Evolutionary conservation across 768 basidiomycete genomes (phyloP).

Genomic region (Amanita exitialis): DNA sequence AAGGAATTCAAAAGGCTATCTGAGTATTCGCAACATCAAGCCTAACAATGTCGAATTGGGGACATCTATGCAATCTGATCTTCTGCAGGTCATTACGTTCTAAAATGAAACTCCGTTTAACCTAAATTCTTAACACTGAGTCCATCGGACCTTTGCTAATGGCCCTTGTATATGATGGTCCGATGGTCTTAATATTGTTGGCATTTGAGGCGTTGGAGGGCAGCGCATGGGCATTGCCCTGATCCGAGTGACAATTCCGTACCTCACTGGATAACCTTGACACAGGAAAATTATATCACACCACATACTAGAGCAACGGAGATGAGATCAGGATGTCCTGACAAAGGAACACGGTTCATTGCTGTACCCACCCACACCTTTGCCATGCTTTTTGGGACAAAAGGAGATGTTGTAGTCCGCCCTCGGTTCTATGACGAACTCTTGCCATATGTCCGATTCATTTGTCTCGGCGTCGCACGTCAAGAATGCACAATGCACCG

Average conservation of each 20-base stretch:
- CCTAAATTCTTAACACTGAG: slow-evolving; percentile 45
- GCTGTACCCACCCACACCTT: background rate
- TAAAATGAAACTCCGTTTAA: slow-evolving; percentile 38
- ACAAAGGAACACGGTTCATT: background rate
- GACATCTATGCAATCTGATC: slow-evolving; percentile 39
- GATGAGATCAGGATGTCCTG: background rate
- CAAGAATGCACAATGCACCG: background rate
- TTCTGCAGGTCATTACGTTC: slow-evolving; percentile 42
- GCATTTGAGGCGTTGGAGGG: slow-evolving; percentile 39
- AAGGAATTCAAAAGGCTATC: slow-evolving; percentile 23
- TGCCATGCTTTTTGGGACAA: background rate
- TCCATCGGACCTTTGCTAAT: slow-evolving; percentile 46
- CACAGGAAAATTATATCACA: background rate
- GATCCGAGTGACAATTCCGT: slow-evolving; percentile 15
- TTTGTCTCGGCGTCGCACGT: background rate
- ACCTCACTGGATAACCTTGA: no score
- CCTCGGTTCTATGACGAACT: background rate
- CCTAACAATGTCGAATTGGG: slow-evolving; percentile 41
- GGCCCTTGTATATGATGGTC: slow-evolving; percentile 42
- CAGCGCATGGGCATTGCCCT: slow-evolving; percentile 44
- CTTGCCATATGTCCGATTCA: background rate
- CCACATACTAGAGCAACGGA: background rate
- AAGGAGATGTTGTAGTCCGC: background rate
- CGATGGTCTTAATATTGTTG: slow-evolving; percentile 40
- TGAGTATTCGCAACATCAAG: slow-evolving; percentile 45